A percentile compares a stretch with the other conserved stretches of the same genome.
These are phyloP conservation scores for Papiliotrema flavescens DNA, from an alignment of 1,284 basidiomycete species.

Conservation along the genomic window DNA sequence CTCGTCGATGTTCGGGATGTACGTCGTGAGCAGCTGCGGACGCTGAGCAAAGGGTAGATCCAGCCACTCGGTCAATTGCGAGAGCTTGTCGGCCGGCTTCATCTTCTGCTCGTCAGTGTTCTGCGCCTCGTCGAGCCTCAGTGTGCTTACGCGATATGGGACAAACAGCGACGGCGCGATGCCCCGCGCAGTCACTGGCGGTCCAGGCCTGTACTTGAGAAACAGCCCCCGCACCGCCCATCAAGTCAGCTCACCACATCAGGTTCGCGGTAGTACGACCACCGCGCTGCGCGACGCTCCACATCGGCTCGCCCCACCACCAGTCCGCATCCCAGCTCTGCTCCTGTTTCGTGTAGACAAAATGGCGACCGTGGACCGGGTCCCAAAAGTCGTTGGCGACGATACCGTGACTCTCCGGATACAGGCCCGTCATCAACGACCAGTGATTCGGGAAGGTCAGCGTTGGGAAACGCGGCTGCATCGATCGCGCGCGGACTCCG, in stretches of 20 bases:
- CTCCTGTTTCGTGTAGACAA: conserved; percentile 56
- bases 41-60: conserved; percentile 65
- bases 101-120: conserved; percentile 8
- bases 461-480: conserved; percentile 82
- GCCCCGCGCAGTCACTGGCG: conserved; percentile 64
- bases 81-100: conserved; percentile 55
- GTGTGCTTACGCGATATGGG: conserved; percentile 61
- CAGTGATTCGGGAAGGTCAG: conserved; percentile 92
- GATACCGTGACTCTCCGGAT: conserved; percentile 84
- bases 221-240: neutral
- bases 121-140: too few relatives aligned
- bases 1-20: conserved; percentile 51
- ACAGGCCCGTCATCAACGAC: conserved; percentile 79
- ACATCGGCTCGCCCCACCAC: conserved; percentile 89
- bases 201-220: conserved; percentile 66
- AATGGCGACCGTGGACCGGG: conserved; percentile 48
- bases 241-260: conserved; percentile 66
- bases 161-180: conserved; percentile 67
- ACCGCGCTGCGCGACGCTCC: conserved; percentile 75
- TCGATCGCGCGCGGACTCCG: conserved; percentile 75
- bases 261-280: conserved; percentile 75
- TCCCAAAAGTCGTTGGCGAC: conserved; percentile 90
- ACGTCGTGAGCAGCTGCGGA: conserved; percentile 74
- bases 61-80: conserved; percentile 71
- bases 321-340: conserved; percentile 65